These are phyloP conservation scores for Secale cereale DNA, from an alignment of 176 grass and related monocot genomes.

Conservation along the genomic window DNA sequence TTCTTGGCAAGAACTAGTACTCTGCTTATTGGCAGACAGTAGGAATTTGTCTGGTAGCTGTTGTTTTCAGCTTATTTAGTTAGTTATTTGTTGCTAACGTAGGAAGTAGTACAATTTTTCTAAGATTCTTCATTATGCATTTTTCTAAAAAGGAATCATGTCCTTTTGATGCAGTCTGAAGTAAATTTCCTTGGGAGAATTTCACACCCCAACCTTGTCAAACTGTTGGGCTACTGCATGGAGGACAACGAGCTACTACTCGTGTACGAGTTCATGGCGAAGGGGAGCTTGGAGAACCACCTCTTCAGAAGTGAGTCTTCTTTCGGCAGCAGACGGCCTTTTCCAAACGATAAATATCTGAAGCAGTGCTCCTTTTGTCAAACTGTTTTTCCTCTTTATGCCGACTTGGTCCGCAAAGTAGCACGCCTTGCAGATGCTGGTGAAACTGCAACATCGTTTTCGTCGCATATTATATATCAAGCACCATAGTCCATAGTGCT, in stretches of 20 bases:
- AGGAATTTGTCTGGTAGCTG: background rate
- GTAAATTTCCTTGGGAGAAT: slow-evolving; percentile 90
- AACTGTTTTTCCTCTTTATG: slow-evolving; percentile 41
- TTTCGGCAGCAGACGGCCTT: slow-evolving; percentile 16
- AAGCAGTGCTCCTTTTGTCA: slow-evolving; percentile 28
- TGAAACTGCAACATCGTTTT: slow-evolving; percentile 35
- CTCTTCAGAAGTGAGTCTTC: slow-evolving; percentile 79
- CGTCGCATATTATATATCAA: slow-evolving; percentile 28
- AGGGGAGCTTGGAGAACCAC: slow-evolving; percentile 91
- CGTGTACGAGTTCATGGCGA: slow-evolving; percentile 82
- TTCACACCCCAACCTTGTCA: slow-evolving; percentile 86
- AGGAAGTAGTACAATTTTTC: background rate
- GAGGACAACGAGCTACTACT: slow-evolving; percentile 79
- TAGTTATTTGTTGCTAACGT: background rate
- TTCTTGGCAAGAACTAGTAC: background rate
- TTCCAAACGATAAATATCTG: slow-evolving; percentile 26
- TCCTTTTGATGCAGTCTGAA: slow-evolving; percentile 60
- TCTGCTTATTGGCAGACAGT: background rate
- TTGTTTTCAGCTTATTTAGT: background rate
- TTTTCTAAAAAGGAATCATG: background rate
- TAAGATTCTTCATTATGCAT: background rate
- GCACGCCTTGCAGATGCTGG: slow-evolving; percentile 25
- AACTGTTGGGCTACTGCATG: slow-evolving; percentile 83
- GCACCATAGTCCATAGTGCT: slow-evolving; percentile 49
- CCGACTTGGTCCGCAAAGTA: slow-evolving; percentile 19